phyloP scores from a whole-genome alignment of 371 early-diverging fungal genomes.

The Rhizopus arrhizus region DNA sequence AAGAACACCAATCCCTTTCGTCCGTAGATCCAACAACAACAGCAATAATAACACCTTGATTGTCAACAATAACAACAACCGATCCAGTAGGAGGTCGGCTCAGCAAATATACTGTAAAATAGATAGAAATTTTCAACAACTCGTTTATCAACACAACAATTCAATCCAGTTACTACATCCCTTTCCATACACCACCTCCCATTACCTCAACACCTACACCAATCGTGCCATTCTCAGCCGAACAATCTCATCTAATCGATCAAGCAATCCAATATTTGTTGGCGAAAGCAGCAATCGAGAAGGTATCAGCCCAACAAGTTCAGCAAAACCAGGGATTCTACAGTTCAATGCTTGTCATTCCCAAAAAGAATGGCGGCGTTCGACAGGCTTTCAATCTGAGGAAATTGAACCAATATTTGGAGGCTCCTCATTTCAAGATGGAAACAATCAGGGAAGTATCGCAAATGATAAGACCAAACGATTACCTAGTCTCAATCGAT shows the following conservation, averaged over 20 bases:
- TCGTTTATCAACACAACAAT: constrained; percentile 7
- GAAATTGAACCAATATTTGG: constrained; percentile 27
- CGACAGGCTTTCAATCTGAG: constrained; percentile 30
- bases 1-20: constrained; percentile 11
- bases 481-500: constrained; percentile 38
- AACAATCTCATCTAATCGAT: neutral
- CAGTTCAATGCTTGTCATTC: constrained; percentile 27
- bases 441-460: constrained; percentile 27
- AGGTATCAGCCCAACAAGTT: neutral
- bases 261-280: constrained; percentile 4
- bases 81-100: constrained; percentile 17
- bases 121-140: constrained; percentile 7
- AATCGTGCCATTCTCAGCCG: neutral
- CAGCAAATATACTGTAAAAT: constrained; percentile 2
- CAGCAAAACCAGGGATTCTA: constrained; percentile 17
- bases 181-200: neutral
- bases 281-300: constrained; percentile 19
- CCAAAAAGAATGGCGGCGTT: constrained; percentile 28
- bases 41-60: too few species aligned
- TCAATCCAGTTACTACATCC: constrained; percentile 3
- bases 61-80: neutral
- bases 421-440: constrained; percentile 31
- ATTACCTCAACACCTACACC: neutral
- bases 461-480: constrained; percentile 23
- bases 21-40: constrained; percentile 1